These are phyloP conservation scores for Aspergillus taichungensis DNA, from an alignment of 495 filamentous ascomycete species.

Conservation along the genomic window DNA sequence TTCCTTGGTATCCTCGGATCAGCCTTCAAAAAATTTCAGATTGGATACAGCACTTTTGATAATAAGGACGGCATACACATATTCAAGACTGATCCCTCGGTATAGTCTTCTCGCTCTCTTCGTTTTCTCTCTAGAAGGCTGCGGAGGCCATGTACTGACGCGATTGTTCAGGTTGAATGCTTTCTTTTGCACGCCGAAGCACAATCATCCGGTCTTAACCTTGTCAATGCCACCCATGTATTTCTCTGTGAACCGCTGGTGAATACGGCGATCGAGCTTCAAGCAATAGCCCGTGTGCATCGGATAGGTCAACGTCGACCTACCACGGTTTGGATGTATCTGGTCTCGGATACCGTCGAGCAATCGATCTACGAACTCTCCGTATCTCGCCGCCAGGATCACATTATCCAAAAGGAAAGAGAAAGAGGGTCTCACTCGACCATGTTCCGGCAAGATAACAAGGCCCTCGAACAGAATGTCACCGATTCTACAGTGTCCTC, in stretches of 20 bases:
- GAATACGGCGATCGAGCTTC: constrained; percentile 86
- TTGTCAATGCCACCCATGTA: constrained; percentile 88
- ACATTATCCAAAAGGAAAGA: constrained; percentile 49
- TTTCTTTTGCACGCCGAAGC: constrained; percentile 84
- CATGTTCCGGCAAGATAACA: constrained; percentile 19
- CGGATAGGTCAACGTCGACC: constrained; percentile 80
- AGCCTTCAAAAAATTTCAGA: constrained; percentile 59
- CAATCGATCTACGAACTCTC: constrained; percentile 82
- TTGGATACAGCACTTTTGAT: constrained; percentile 62
- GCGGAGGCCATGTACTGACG: neutral
- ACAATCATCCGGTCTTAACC: constrained; percentile 78
- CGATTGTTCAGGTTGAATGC: constrained; percentile 50
- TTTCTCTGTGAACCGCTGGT: constrained; percentile 90
- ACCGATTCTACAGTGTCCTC: constrained; percentile 25
- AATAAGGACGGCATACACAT: constrained; percentile 51
- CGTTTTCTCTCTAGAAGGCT: neutral
- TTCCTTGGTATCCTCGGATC: constrained; percentile 66
- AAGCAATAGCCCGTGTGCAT: constrained; percentile 90
- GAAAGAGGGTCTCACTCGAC: constrained; percentile 11
- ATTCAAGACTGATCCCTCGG: constrained; percentile 65
- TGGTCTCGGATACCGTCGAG: constrained; percentile 81
- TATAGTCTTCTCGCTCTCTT: constrained; percentile 14
- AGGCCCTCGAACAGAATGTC: constrained; percentile 18
- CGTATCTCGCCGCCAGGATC: constrained; percentile 63
- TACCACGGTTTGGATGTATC: constrained; percentile 94